Percentiles rank a stretch among this genome's conserved stretches.
Evolutionary conservation across 345 rosid species (phyloP).

Genomic region (Nasturtium officinale): DNA sequence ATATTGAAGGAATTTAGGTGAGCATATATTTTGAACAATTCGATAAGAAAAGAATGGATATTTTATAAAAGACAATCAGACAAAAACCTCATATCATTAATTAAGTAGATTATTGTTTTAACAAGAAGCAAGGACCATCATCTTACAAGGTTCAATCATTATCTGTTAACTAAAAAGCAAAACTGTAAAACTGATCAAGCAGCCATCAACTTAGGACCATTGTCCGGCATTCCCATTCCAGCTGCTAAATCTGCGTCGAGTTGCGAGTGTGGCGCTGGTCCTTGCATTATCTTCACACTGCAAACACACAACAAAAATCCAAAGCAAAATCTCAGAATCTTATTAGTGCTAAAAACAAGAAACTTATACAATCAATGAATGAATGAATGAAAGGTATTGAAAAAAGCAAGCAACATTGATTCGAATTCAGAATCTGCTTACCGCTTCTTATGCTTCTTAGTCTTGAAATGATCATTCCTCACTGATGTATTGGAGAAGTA

Average conservation of each 20-base stretch:
- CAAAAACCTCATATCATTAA: not conserved
- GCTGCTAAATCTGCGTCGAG: conserved; percentile 92
- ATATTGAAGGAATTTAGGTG: no score
- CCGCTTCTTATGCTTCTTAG: conserved; percentile 89
- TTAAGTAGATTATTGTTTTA: no score
- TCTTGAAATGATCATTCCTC: conserved; percentile 85
- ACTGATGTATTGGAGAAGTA: conserved; percentile 66
- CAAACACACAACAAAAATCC: conserved; percentile 27
- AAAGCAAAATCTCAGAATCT: not conserved
- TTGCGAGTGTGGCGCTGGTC: conserved; percentile 87
- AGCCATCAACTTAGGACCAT: conserved; percentile 71
- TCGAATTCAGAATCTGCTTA: no score
- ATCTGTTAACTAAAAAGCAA: not conserved
- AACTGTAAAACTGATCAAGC: conserved; percentile 25
- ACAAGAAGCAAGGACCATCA: no score
- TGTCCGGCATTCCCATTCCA: conserved; percentile 97
- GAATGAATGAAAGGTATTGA: no score
- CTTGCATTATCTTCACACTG: conserved; percentile 76
- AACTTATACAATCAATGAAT: no score
- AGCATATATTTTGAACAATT: not conserved
- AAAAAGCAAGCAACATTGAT: no score
- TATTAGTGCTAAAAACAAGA: no score
- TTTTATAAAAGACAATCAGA: not conserved
- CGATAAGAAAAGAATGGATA: not conserved
- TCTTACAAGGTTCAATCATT: not conserved